Percentiles rank a stretch among this genome's conserved stretches.
Conservation (phyloP, 352 stramenopile species). For the Sclerospora graminicola region DNA sequence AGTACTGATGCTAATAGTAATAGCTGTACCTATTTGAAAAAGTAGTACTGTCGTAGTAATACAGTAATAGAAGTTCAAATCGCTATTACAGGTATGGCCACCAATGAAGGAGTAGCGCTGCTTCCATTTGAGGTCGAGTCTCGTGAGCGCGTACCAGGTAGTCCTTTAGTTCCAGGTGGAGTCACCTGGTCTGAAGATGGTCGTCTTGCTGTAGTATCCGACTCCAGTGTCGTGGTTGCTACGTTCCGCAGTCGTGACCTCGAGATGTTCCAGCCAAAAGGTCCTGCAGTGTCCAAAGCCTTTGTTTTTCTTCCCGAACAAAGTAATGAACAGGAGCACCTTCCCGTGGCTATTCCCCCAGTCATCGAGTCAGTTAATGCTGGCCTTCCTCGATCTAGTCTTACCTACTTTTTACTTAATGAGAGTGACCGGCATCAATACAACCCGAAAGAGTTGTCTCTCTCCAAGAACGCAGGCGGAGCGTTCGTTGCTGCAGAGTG, state of each 20-base stretch:
- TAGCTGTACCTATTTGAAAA: no score
- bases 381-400: conserved; percentile 19
- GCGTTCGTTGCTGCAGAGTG: conserved; percentile 53
- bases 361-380: conserved; percentile 29
- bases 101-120: conserved; percentile 10
- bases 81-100: no score
- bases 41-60: no score
- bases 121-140: conserved; percentile 23
- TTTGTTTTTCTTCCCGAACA: conserved; percentile 60
- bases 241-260: conserved; percentile 73
- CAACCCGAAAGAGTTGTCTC: conserved; percentile 74
- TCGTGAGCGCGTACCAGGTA: conserved; percentile 67
- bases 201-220: conserved; percentile 57
- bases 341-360: conserved; percentile 41
- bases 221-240: conserved; percentile 65
- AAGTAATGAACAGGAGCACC: conserved; percentile 23
- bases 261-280: conserved; percentile 71
- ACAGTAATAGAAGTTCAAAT: no score
- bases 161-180: conserved; percentile 51
- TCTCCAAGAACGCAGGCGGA: conserved; percentile 62
- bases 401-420: conserved; percentile 58
- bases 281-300: conserved; percentile 69
- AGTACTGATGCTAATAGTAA: no score
- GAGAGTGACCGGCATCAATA: conserved; percentile 58
- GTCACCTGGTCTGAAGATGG: conserved; percentile 67